phyloP scores from a whole-genome alignment of 441 rosid genomes.

The Pelargonium australe region DNA sequence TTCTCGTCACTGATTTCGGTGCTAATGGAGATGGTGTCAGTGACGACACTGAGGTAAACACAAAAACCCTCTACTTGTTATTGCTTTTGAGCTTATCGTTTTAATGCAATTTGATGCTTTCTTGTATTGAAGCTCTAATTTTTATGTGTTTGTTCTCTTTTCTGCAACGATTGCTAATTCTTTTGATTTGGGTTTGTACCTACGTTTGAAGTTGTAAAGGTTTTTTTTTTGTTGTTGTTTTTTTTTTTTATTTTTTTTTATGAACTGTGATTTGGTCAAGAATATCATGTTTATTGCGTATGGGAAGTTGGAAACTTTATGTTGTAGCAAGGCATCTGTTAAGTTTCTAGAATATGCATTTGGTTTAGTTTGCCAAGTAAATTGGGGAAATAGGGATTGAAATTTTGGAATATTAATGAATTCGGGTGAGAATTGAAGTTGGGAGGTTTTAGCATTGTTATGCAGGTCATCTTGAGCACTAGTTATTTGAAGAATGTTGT shows the following conservation, averaged over 20 bases:
- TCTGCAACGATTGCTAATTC: too few relatives aligned
- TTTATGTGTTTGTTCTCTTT: background rate
- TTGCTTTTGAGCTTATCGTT: background rate
- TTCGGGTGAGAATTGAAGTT: background rate
- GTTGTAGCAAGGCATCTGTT: background rate
- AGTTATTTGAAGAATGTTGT: too few relatives aligned
- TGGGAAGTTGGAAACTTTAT: background rate
- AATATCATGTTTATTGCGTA: background rate
- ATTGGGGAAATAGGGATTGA: background rate
- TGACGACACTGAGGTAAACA: slow-evolving; percentile 63
- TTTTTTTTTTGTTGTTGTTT: too few relatives aligned
- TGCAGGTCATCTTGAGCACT: too few relatives aligned
- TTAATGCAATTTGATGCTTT: background rate
- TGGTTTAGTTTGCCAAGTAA: background rate
- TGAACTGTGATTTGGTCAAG: background rate
- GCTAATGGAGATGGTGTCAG: slow-evolving; percentile 64
- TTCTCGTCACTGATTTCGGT: slow-evolving; percentile 53
- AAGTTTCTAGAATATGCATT: background rate
- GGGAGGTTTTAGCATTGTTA: background rate
- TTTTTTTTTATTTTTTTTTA: background rate
- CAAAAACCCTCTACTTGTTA: background rate
- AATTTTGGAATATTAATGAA: background rate
- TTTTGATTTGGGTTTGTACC: background rate
- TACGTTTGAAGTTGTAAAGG: background rate
- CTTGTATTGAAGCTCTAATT: background rate